Base-by-base conservation (phyloP, 257 asterid species). In the Jaltomata sinuosa region DNA sequence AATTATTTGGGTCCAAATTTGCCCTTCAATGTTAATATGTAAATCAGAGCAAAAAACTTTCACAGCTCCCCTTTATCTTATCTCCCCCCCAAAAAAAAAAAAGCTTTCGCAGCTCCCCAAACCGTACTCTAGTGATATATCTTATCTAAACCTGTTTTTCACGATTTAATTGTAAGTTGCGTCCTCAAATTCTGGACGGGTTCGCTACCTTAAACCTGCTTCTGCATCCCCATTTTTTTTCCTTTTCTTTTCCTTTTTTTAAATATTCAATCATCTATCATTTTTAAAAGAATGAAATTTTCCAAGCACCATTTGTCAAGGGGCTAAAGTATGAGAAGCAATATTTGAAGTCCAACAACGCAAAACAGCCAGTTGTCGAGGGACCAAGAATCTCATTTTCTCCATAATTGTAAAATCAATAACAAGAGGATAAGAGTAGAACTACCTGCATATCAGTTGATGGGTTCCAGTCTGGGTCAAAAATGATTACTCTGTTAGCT, bases 381-480 rank as follows among this genome's bases (percentile, higher is more conserved):
- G 47, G 64, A 77, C 15, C 82, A 49, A 49, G 45, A 77, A 27
- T 29, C 22, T 77, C 6, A 50, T 49, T 16, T 15, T 49, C 82
- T 77, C 61, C 64, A 77, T 27, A 5, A 77, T 49, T 77, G 45
- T 29, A 47, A 76, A 76, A 76, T 76, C 81, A 76, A 47, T 25
- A 47, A 53, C 54, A 82, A 82, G 61, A 82, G 22, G 85, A 5
- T 65, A 65, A 82, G 61, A 82, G 49, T 64, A 65, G 34, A 59
- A 31, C 32, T 69, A 97, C 99, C 98, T 97, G 99, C 91, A 91
- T 95, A 87, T 97, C 99, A 29, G 98, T 97, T 45, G 99, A 97
- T 18, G 99, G 99, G 89, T 97, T 97, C 99, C 99, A 97, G 86
- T 97, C 99, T 62, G 99, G 99, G 85, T 97, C 99, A 89, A 92